phyloP scores from a whole-genome alignment of 2,329 filamentous ascomycete species.

The Colletotrichum sp. region DNA sequence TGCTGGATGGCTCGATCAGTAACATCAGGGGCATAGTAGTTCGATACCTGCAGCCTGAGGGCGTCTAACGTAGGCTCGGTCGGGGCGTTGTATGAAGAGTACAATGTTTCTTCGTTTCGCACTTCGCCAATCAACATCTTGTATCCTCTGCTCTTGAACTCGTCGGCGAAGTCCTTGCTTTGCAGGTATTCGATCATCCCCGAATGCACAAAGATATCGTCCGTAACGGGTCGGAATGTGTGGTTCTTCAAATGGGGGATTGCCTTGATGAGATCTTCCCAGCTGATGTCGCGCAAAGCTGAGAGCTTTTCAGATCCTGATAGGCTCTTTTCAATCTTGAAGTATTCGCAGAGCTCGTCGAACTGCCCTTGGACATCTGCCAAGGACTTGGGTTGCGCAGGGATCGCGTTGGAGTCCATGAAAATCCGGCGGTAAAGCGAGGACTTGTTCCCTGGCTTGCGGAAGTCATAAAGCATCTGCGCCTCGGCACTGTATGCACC shows the following conservation, averaged over 20 bases:
- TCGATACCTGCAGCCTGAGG: conserved; percentile 41
- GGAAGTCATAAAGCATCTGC: conserved; percentile 42
- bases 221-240: conserved; percentile 50
- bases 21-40: conserved; percentile 47
- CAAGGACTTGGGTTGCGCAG: conserved; percentile 45
- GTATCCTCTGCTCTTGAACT: conserved; percentile 38
- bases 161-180: conserved; percentile 38
- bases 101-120: conserved; percentile 47
- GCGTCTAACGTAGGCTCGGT: conserved; percentile 35
- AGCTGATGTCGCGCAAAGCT: conserved; percentile 33
- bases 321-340: conserved; percentile 28
- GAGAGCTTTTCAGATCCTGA: conserved; percentile 34
- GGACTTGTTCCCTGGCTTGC: conserved; percentile 17
- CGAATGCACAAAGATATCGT: conserved; percentile 42
- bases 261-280: conserved; percentile 35
- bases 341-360: conserved; percentile 43
- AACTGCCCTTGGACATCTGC: conserved; percentile 43
- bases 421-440: conserved; percentile 40
- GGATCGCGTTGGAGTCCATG: conserved; percentile 51
- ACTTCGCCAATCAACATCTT: conserved; percentile 48
- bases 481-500: conserved; percentile 48
- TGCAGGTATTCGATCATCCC: conserved; percentile 43
- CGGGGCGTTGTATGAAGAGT: conserved; percentile 43
- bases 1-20: conserved; percentile 38
- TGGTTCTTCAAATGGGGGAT: conserved; percentile 46